A percentile compares a stretch with the other conserved stretches of the same genome.
phyloP scores from a whole-genome alignment of 2,329 filamentous ascomycete species.

The Helotiales sp. region DNA sequence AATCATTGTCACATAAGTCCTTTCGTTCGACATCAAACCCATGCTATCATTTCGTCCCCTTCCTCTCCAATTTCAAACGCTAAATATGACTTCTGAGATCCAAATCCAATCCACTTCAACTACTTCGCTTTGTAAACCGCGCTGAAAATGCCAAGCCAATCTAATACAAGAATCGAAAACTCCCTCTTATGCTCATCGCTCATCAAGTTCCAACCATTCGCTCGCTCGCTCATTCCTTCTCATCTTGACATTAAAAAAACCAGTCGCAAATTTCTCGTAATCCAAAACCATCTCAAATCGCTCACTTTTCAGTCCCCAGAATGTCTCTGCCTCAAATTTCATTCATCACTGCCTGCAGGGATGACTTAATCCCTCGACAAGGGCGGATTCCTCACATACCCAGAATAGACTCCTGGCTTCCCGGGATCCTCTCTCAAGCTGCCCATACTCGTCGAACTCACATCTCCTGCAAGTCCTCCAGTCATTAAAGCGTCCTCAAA shows the following conservation, averaged over 20 bases:
- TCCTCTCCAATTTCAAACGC: too few relatives aligned
- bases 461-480: slow-evolving; percentile 25
- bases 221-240: not conserved
- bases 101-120: not conserved
- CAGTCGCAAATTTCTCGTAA: not conserved
- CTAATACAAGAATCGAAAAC: not conserved
- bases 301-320: too few relatives aligned
- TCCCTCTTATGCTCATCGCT: not conserved
- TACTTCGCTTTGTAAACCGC: not conserved
- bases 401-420: slow-evolving; percentile 19
- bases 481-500: slow-evolving; percentile 32
- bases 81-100: not conserved
- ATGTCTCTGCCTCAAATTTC: too few relatives aligned
- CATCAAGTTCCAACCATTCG: not conserved
- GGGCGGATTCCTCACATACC: slow-evolving; percentile 24
- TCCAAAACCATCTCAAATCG: not conserved
- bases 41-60: too few relatives aligned
- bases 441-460: not conserved
- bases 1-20: too few relatives aligned
- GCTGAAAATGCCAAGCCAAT: not conserved
- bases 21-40: too few relatives aligned
- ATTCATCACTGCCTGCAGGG: not conserved
- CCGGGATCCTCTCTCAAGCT: slow-evolving; percentile 15
- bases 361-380: not conserved
- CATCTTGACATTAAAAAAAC: not conserved